Percentiles rank a stretch among this genome's conserved stretches.
These are phyloP conservation scores for Candida anutae DNA, from an alignment of 1,139 yeast genomes.

Conservation along the genomic window DNA sequence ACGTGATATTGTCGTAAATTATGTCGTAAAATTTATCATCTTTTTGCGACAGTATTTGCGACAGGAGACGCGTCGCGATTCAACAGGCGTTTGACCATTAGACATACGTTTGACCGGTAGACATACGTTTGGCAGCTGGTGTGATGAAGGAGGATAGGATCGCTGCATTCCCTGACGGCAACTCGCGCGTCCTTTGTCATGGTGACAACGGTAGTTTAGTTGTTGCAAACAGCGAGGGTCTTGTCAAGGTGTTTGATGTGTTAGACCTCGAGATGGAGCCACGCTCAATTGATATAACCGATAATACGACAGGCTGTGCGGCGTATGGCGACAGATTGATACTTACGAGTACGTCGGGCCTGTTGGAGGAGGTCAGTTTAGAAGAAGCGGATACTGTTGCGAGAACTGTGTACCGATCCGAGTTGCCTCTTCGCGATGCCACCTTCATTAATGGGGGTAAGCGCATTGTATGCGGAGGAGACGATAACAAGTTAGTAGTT, in stretches of 20 bases:
- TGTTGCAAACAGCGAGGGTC: conserved; percentile 44
- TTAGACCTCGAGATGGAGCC: conserved; percentile 47
- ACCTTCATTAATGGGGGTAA: conserved; percentile 64
- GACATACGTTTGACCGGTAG: too few relatives aligned
- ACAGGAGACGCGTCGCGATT: too few relatives aligned
- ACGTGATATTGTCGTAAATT: too few relatives aligned
- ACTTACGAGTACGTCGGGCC: conserved; percentile 29
- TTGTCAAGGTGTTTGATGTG: conserved; percentile 42
- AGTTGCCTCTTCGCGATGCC: conserved; percentile 62
- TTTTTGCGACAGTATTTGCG: too few relatives aligned
- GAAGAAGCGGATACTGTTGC: conserved; percentile 18
- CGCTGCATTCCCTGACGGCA: conserved; percentile 40
- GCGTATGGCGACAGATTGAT: conserved; percentile 14
- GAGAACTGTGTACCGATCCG: conserved; percentile 31
- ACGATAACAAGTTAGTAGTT: conserved; percentile 55
- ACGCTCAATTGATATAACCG: conserved; percentile 42
- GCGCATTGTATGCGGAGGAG: conserved; percentile 68
- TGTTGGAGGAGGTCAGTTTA: conserved; percentile 24
- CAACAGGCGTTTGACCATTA: too few relatives aligned
- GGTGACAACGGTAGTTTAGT: conserved; percentile 27
- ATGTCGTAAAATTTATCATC: too few relatives aligned
- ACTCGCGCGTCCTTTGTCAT: conserved; percentile 35
- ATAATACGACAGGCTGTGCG: conserved; percentile 29
- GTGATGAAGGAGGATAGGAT: conserved; percentile 16
- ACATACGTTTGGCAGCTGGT: too few relatives aligned